Conservation (phyloP, 306 rosid genomes). For the Cucumis melo region DNA sequence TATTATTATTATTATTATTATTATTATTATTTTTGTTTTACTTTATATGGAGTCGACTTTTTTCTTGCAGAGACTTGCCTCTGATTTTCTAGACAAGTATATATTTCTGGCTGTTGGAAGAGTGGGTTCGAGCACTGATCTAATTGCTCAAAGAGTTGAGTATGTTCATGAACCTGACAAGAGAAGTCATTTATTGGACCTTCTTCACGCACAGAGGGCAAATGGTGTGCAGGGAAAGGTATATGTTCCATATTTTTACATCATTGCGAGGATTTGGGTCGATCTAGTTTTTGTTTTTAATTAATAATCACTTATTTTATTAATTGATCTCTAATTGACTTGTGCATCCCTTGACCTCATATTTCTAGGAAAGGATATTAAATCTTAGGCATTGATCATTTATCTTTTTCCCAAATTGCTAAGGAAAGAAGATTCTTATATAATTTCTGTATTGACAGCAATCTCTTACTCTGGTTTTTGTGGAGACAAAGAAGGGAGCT, state of each 20-base stretch:
- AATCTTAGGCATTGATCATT: not conserved
- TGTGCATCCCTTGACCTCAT: not conserved
- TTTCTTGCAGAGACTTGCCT: conserved; percentile 65
- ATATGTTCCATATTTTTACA: conserved; percentile 5
- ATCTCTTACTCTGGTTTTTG: conserved; percentile 83
- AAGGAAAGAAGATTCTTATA: not conserved
- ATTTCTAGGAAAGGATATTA: not conserved
- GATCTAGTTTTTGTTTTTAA: not conserved
- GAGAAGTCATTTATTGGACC: conserved; percentile 96
- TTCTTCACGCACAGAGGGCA: conserved; percentile 91
- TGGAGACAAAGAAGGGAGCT: conserved; percentile 98
- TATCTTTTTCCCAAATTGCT: not conserved
- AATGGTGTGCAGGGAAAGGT: conserved; percentile 67
- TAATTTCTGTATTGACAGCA: conserved; percentile 38
- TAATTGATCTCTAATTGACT: not conserved
- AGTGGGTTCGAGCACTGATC: conserved; percentile 94
- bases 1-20: too few relatives aligned
- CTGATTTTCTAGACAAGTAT: conserved; percentile 71
- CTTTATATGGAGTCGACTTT: not conserved
- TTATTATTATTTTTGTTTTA: not conserved
- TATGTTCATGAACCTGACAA: conserved; percentile 81
- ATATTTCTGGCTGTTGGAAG: conserved; percentile 95
- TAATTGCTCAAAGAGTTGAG: conserved; percentile 90
- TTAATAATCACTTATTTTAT: not conserved
- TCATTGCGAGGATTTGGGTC: not conserved